A percentile compares a stretch with the other conserved stretches of the same genome.
Conservation (phyloP, 495 filamentous ascomycete species). For the Hyaloscypha finlandica region DNA sequence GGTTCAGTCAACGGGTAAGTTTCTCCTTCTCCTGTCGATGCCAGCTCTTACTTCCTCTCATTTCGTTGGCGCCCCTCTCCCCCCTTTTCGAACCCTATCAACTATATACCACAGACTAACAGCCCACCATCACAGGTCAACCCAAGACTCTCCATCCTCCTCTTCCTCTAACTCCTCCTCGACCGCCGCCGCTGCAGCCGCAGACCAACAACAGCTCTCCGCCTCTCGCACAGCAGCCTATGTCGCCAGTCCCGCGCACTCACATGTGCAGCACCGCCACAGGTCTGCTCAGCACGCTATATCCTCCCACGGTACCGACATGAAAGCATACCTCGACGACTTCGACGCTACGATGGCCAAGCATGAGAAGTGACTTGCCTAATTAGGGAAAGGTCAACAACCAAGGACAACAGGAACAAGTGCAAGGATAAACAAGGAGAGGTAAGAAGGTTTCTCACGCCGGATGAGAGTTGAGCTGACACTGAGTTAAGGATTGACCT, state of each 20-base stretch:
- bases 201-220: neutral
- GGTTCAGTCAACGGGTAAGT: neutral
- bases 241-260: neutral
- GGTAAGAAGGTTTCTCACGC: neutral
- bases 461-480: neutral
- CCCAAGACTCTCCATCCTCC: neutral
- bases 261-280: neutral
- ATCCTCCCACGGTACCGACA: neutral
- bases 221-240: neutral
- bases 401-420: neutral
- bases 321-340: neutral
- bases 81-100: no score
- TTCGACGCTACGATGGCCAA: conserved; percentile 3
- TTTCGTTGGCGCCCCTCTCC: neutral
- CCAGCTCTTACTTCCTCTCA: neutral
- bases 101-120: neutral
- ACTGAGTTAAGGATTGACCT: neutral
- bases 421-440: neutral
- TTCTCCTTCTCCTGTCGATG: neutral
- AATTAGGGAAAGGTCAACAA: neutral
- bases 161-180: neutral
- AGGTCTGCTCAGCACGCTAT: neutral
- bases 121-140: neutral
- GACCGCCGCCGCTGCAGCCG: neutral
- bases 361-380: neutral